Evolutionary conservation across 306 rosid genomes (phyloP).

Genomic region (Heteromeles arbutifolia): DNA sequence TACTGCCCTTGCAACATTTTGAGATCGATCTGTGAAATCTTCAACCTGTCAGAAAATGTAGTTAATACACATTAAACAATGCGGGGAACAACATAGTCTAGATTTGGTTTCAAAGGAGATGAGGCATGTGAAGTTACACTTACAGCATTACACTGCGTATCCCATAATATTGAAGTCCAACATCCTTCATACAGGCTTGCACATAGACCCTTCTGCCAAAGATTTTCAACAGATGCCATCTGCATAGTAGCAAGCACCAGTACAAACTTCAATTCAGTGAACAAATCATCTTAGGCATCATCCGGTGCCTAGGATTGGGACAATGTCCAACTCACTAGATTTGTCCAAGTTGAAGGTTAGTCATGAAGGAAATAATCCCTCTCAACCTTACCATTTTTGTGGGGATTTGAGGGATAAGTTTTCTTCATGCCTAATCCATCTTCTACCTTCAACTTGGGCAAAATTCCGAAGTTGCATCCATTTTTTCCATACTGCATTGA

Average conservation of each 20-base stretch:
- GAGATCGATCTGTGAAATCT: slow-evolving; percentile 3
- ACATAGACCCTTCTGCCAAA: slow-evolving; percentile 7
- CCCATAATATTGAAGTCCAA: slow-evolving; percentile 10
- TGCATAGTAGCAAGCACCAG: not conserved
- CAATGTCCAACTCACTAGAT: no score
- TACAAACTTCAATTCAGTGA: not conserved
- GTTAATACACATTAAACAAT: not conserved
- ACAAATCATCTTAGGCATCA: not conserved
- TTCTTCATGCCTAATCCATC: no score
- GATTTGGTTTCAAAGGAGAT: not conserved
- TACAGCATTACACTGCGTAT: not conserved
- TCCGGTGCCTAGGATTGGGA: no score
- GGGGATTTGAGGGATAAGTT: no score
- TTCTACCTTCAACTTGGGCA: no score
- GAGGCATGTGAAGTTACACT: not conserved
- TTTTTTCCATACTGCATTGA: no score
- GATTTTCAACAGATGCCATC: slow-evolving; percentile 1
- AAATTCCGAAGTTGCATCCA: no score
- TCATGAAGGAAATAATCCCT: no score
- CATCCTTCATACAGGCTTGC: slow-evolving; percentile 11
- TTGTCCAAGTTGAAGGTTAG: no score
- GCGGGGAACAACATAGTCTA: not conserved
- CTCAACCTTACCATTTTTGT: no score
- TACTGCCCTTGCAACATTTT: slow-evolving; percentile 6
- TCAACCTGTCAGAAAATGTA: slow-evolving; percentile 8